Evolutionary conservation across 306 rosid genomes (phyloP).

Genomic region (Macrotyloma uniflorum): DNA sequence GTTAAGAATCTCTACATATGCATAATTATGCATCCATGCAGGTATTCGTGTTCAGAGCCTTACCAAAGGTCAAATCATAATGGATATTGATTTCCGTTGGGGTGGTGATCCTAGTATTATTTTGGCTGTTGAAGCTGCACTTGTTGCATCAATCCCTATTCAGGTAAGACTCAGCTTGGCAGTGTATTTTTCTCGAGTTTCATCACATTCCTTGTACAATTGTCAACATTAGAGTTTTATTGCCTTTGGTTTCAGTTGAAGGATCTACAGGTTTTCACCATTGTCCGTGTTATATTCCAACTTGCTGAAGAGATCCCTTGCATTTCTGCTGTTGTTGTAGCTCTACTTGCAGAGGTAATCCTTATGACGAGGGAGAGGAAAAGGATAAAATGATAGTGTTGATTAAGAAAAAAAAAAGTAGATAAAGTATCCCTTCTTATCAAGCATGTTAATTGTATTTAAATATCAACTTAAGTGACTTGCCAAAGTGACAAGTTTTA

Average conservation of each 20-base stretch:
- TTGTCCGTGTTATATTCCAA: conserved; percentile 92
- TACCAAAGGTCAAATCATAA: conserved; percentile 91
- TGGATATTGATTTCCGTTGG: conserved; percentile 97
- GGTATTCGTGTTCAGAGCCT: conserved; percentile 98
- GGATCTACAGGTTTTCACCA: conserved; percentile 92
- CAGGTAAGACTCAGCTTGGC: conserved; percentile 57
- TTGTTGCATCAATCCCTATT: conserved; percentile 95
- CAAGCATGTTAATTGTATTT: not conserved
- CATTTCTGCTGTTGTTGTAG: conserved; percentile 97
- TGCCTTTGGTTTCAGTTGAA: conserved; percentile 70
- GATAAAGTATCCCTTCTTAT: not conserved
- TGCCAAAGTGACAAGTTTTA: not conserved
- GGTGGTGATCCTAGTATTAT: conserved; percentile 98
- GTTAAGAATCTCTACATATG: not conserved
- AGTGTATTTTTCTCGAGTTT: not conserved
- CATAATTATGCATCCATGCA: conserved; percentile 43
- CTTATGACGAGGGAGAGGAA: not conserved
- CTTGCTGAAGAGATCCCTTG: conserved; percentile 99
- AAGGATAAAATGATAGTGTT: not conserved
- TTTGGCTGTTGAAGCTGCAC: conserved; percentile 94
- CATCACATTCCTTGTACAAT: not conserved
- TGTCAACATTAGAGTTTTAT: conserved; percentile 3
- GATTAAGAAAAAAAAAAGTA: conserved; percentile 1
- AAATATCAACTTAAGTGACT: not conserved
- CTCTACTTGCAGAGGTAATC: conserved; percentile 91